phyloP scores from a whole-genome alignment of 2,329 filamentous ascomycete species.

The Trichocomaceae sp. region DNA sequence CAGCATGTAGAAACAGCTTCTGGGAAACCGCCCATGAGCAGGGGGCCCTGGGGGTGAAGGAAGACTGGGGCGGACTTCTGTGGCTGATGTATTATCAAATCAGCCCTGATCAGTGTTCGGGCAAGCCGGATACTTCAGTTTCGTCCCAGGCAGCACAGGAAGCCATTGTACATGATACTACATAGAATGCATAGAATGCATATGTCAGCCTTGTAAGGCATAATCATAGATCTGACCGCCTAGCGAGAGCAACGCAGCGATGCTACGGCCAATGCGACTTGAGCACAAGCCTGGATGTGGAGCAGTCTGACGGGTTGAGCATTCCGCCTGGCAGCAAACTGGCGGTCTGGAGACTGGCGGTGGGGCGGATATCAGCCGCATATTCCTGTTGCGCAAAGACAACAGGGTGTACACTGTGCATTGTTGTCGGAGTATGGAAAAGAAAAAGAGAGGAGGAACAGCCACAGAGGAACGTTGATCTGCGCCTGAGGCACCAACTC shows the following conservation, averaged over 20 bases:
- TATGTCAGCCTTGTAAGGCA: neutral
- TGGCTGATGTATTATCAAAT: neutral
- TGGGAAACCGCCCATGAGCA: neutral
- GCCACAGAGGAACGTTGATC: no score
- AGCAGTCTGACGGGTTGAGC: constrained; percentile 1
- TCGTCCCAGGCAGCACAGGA: neutral
- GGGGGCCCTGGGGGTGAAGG: neutral
- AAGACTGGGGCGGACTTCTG: constrained; percentile 7
- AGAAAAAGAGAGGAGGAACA: neutral
- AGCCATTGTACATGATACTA: neutral
- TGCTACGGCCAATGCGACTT: constrained; percentile 2
- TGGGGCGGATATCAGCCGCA: constrained; percentile 13
- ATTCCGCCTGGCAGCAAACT: constrained; percentile 7
- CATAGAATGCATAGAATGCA: neutral
- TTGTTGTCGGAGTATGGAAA: neutral
- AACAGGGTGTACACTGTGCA: neutral
- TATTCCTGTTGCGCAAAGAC: neutral
- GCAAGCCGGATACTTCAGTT: neutral
- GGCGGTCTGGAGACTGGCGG: constrained; percentile 6
- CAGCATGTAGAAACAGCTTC: constrained; percentile 10
- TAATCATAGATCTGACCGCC: neutral
- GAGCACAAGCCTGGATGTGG: constrained; percentile 16
- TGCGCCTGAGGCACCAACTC: neutral
- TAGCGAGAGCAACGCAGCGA: neutral
- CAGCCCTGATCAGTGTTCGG: neutral